Evolutionary conservation across 1,139 yeast species (phyloP).

Genomic region (Taphrina pruni): DNA sequence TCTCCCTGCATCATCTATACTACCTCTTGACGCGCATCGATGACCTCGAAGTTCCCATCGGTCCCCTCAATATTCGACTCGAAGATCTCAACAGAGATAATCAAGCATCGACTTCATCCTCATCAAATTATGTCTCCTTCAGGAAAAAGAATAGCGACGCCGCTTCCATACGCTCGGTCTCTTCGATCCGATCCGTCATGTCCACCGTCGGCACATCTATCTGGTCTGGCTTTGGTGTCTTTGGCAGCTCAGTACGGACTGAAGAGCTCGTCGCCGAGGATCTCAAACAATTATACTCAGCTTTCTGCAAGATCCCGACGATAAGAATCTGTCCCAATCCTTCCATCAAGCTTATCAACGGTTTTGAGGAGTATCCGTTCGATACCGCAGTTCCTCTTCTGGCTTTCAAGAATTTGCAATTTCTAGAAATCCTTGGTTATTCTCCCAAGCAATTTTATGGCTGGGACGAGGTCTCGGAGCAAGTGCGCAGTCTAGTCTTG

Average conservation of each 20-base stretch:
- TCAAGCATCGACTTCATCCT: slow-evolving; percentile 49
- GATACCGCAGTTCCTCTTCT: slow-evolving; percentile 70
- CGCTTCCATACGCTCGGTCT: slow-evolving; percentile 66
- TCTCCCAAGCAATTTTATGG: slow-evolving; percentile 72
- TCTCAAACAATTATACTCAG: slow-evolving; percentile 65
- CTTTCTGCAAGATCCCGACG: slow-evolving; percentile 71
- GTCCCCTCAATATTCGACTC: slow-evolving; percentile 65
- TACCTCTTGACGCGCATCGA: slow-evolving; percentile 65
- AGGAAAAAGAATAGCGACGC: slow-evolving; percentile 64
- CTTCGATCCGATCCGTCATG: slow-evolving; percentile 64
- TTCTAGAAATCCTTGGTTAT: slow-evolving; percentile 64
- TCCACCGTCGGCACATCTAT: slow-evolving; percentile 56
- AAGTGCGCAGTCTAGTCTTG: slow-evolving; percentile 62
- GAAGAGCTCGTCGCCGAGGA: slow-evolving; percentile 50
- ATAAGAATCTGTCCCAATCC: slow-evolving; percentile 65
- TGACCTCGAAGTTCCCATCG: slow-evolving; percentile 62
- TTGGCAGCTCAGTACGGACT: slow-evolving; percentile 17
- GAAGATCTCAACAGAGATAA: slow-evolving; percentile 60
- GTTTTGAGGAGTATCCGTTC: slow-evolving; percentile 73
- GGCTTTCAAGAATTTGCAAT: slow-evolving; percentile 67
- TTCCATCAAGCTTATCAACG: slow-evolving; percentile 61
- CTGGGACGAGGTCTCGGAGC: slow-evolving; percentile 66
- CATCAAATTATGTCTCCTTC: slow-evolving; percentile 55
- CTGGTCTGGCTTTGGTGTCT: slow-evolving; percentile 47
- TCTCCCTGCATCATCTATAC: slow-evolving; percentile 67